Base-by-base conservation (phyloP, 83 land plant genomes). In the Larix sibirica region DNA sequence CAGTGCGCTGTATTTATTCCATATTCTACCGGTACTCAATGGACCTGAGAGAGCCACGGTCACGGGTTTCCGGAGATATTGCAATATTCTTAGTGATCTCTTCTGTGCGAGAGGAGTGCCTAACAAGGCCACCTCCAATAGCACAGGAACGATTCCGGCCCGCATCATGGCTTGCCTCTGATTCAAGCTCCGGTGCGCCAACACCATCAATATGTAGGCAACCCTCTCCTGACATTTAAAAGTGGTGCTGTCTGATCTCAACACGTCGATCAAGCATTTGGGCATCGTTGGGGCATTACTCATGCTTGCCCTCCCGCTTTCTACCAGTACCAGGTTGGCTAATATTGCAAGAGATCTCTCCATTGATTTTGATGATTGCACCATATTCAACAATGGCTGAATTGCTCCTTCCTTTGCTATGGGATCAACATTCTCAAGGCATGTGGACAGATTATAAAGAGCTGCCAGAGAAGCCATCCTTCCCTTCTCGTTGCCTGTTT, bases 141-240 rank as follows among this genome's bases (percentile, higher is more conserved):
- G 86, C 38, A 85, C 88, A 24, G 82, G 86, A 20, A 92, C 92
- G 1, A 90, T 86, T 12, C 92, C 91, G 12, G 79, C 56, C 42
- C 79, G 74, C 3, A 82, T 82, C 90, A 92, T 90, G 44, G 83
- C 88, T 14, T 82, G 80, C 44, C 91, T 69, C 44, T 86, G 86
- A 4, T 31, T 31, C 8, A 64, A 70, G 79, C 88, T 88, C 47
- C 82, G 68, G 69, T 90, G 90, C 4, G 92, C 92, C n/a, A 92
- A 66, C n/a, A 92, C 82, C 94, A 92, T 92, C 66, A 92, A 73
- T 0, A 92, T 59, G 59, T 90, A 92, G 13, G 89, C 86, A 16
- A 89, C 83, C 4, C 70, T 77, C 66, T 92, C 94, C 70, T 88
- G 89, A 80, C 88, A 92, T 47, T 87, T 90, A 21, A 7, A 62